These are phyloP conservation scores for Eragrostis tef DNA, from an alignment of 202 grass and related monocot species.

Conservation along the genomic window DNA sequence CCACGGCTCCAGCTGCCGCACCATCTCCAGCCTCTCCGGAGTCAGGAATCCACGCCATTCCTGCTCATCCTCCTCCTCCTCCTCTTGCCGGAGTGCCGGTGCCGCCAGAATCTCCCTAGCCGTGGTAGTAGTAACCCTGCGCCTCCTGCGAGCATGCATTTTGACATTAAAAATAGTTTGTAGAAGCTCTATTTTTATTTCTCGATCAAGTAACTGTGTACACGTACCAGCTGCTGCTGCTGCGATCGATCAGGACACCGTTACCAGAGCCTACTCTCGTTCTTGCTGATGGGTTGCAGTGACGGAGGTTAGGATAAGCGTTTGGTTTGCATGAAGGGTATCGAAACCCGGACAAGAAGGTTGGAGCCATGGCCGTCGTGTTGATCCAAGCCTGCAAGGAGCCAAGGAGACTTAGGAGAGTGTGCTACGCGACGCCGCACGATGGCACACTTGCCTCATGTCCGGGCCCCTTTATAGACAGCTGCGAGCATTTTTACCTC, in stretches of 20 bases:
- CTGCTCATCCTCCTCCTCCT: too few relatives aligned
- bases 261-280: background rate
- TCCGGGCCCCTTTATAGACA: background rate
- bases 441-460: too few relatives aligned
- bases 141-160: too few relatives aligned
- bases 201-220: background rate
- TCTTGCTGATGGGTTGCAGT: background rate
- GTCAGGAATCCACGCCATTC: too few relatives aligned
- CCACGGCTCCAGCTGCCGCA: conserved; percentile 48
- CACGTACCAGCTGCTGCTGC: background rate
- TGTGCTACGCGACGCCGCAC: too few relatives aligned
- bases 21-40: conserved; percentile 11
- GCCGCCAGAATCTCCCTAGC: too few relatives aligned
- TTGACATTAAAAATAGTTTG: too few relatives aligned
- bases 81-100: too few relatives aligned
- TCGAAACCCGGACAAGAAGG: background rate
- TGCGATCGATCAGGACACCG: background rate
- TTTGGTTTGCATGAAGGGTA: background rate
- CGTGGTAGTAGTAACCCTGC: too few relatives aligned
- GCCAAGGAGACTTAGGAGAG: too few relatives aligned
- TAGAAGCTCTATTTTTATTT: too few relatives aligned
- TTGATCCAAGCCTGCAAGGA: background rate
- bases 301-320: background rate
- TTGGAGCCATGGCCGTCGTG: background rate
- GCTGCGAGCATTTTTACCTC: too few relatives aligned